Evolutionary conservation across 768 basidiomycete species (phyloP).

Genomic region (Gloeophyllum trabeum): DNA sequence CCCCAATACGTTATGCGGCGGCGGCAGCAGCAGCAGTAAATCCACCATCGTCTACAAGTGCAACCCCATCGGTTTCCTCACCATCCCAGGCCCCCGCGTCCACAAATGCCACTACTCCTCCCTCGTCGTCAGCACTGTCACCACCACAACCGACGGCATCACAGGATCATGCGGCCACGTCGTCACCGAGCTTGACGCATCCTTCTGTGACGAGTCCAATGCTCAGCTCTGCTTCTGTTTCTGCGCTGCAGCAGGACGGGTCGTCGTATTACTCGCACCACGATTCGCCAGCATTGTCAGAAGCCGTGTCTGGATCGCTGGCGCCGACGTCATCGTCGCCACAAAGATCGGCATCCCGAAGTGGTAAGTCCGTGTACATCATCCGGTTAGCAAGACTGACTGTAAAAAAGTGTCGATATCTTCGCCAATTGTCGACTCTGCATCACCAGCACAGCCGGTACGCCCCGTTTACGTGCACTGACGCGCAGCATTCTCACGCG

Average conservation of each 20-base stretch:
- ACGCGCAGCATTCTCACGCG: too few relatives aligned
- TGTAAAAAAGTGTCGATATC: too few relatives aligned
- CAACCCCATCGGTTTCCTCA: constrained; percentile 27
- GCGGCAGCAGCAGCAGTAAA: constrained; percentile 66
- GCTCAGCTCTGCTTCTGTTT: constrained; percentile 57
- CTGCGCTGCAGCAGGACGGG: constrained; percentile 50
- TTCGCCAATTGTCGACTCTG: too few relatives aligned
- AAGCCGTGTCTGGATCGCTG: constrained; percentile 36
- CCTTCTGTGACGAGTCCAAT: constrained; percentile 75
- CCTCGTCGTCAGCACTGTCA: constrained; percentile 27
- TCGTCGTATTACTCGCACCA: constrained; percentile 57
- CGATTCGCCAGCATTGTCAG: constrained; percentile 66
- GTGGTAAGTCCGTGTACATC: too few relatives aligned
- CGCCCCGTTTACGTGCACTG: too few relatives aligned
- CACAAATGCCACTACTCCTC: constrained; percentile 20
- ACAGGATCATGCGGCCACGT: constrained; percentile 26
- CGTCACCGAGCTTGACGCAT: constrained; percentile 81
- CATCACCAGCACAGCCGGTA: too few relatives aligned
- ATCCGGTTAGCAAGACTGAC: too few relatives aligned
- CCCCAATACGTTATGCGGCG: constrained; percentile 85
- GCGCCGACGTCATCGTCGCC: constrained; percentile 51
- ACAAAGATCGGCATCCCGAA: too few relatives aligned
- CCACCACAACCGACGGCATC: constrained; percentile 20
- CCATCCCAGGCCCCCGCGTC: constrained; percentile 21
- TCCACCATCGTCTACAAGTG: constrained; percentile 24